These are phyloP conservation scores for Scenedesmus sp. DNA, from an alignment of 163 green algal species.

Conservation along the genomic window DNA sequence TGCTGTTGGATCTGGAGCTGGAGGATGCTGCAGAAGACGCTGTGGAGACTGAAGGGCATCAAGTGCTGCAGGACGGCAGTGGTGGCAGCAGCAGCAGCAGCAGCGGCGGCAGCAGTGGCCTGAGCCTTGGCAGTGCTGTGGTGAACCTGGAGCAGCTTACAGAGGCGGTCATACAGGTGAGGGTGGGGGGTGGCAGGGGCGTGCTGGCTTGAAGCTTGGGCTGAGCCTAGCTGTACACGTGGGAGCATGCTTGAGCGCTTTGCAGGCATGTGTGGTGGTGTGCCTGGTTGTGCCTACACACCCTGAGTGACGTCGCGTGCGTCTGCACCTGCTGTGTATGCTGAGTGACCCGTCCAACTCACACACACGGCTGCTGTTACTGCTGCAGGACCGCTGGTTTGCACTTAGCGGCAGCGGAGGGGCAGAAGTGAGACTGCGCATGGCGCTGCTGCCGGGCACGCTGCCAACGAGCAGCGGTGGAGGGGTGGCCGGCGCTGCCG, in stretches of 20 bases:
- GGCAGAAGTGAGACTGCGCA: conserved; percentile 61
- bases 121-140: conserved; percentile 37
- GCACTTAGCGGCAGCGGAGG: conserved; percentile 56
- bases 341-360: neutral
- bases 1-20: conserved; percentile 46
- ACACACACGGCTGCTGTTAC: neutral
- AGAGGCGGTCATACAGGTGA: conserved; percentile 39
- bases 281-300: neutral
- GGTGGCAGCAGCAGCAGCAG: conserved; percentile 32
- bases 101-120: conserved; percentile 13
- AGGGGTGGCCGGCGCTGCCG: neutral
- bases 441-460: conserved; percentile 55
- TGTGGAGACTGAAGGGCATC: neutral
- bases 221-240: neutral
- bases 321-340: neutral
- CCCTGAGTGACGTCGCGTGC: neutral
- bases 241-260: neutral
- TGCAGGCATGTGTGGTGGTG: neutral
- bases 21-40: conserved; percentile 20
- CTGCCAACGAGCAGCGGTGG: conserved; percentile 2
- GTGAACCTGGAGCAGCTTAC: conserved; percentile 45
- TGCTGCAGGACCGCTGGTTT: conserved; percentile 65
- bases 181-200: neutral
- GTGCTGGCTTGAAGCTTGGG: neutral
- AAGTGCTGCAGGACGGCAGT: neutral